Base-by-base conservation (phyloP, 768 basidiomycete species). In the Tephrocybe sp. region DNA sequence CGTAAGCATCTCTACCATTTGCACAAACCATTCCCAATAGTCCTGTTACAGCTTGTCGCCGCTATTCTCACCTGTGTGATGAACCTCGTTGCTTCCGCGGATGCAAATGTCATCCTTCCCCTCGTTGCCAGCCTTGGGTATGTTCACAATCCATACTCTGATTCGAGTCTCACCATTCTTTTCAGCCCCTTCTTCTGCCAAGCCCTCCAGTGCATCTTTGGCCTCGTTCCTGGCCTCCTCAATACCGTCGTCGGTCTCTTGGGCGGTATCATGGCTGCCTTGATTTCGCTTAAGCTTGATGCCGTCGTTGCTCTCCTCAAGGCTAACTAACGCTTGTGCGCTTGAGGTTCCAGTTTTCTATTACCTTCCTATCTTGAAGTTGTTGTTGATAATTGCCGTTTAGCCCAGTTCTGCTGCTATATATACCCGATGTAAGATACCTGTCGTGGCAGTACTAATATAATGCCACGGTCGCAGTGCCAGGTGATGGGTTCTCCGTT, bases 161-260 rank as follows among this genome's bases (percentile, higher is more conserved):
- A 23, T 8, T n/a, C 4, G 5, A 5, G 3, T 38, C 26, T n/a
- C 8, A 4, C 5, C 41, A 5, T 31, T 16, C 17, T 39, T n/a
- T 32, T 3, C 34, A 55, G 54, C 20, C 26, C 39, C n/a, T 17
- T 55, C 16, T 35, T 55, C 34, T 42, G 34, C 34, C 38, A 51
- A 10, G 32, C 51, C 43, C 38, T 44, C 22, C 26, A 17, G 10
- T 39, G 51, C 26, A 38, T 58, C 32, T 42, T 42, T 36, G 38
- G 40, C 1, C 45, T 53, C 32, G 46, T 51, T 10, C 48, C 22
- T 12, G 47, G 43, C 34, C 54, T 61, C 31, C 19, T 42, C 36
- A 49, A 17, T 6, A 23, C 51, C 41, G 39, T 61, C 20, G 16
- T 23, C 19, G 49, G 26, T 22, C 35, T 50, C 30, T 20, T 55